These are phyloP conservation scores for Fraxinus paxiana DNA, from an alignment of 305 asterid genomes.

Conservation along the genomic window DNA sequence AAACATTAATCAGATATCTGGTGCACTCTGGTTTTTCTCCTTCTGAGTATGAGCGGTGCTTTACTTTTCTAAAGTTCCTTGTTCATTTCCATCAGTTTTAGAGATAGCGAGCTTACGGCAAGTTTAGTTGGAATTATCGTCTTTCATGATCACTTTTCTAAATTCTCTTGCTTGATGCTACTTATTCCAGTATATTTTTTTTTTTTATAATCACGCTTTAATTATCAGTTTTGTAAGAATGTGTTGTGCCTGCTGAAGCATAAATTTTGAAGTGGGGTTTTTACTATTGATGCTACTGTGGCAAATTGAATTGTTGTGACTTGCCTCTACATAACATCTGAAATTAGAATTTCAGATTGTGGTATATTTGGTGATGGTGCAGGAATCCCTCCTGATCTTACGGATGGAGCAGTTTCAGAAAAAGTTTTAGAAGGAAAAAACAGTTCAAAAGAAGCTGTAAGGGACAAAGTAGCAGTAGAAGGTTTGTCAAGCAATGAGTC, in stretches of 20 bases:
- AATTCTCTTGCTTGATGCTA: neutral
- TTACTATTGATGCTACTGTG: neutral
- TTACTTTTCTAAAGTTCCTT: neutral
- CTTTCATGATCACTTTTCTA: neutral
- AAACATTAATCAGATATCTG: neutral
- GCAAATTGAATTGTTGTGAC: neutral
- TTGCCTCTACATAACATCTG: neutral
- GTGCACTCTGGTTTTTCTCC: neutral
- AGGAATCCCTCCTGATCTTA: conserved; percentile 25
- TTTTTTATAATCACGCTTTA: neutral
- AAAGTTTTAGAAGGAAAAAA: conserved; percentile 31
- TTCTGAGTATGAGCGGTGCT: neutral
- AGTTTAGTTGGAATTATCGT: neutral
- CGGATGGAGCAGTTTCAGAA: conserved; percentile 26
- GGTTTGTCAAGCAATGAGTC: conserved; percentile 13
- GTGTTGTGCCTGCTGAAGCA: neutral
- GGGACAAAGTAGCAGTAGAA: conserved; percentile 17
- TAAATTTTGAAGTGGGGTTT: neutral
- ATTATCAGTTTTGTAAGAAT: neutral
- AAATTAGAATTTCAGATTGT: neutral
- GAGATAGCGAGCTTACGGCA: neutral
- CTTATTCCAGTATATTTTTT: neutral
- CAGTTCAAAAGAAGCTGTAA: conserved; percentile 25
- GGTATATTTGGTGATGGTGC: conserved; percentile 13
- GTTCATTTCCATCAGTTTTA: neutral